A percentile compares a stretch with the other conserved stretches of the same genome.
These are phyloP conservation scores for Sporothrix phasma DNA, from an alignment of 2,329 filamentous ascomycete species.

Conservation along the genomic window DNA sequence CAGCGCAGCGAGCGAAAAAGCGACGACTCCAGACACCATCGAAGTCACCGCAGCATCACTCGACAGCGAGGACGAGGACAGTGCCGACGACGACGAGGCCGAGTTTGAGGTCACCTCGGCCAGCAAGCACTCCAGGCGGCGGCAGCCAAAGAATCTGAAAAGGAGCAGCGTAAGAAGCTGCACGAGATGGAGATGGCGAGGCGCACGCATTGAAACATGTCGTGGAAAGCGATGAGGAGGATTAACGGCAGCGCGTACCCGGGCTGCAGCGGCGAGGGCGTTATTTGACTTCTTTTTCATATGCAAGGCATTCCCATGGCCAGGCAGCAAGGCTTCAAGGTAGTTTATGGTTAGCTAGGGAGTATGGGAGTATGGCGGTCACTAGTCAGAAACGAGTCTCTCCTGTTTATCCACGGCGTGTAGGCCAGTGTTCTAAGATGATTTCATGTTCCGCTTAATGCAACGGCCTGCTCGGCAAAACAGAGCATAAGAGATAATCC, in stretches of 20 bases:
- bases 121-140: conserved; percentile 33
- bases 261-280: neutral
- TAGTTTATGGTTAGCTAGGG: neutral
- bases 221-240: conserved; percentile 23
- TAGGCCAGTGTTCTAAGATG: neutral
- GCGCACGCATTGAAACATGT: conserved; percentile 37
- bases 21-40: conserved; percentile 15
- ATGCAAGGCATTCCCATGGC: neutral
- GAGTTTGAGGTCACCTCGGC: conserved; percentile 34
- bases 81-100: conserved; percentile 33
- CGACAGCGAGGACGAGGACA: conserved; percentile 37
- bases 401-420: neutral
- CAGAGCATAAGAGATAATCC: neutral
- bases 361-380: neutral
- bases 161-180: conserved; percentile 42
- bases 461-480: neutral
- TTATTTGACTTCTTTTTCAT: neutral
- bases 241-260: conserved; percentile 11
- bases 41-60: conserved; percentile 17
- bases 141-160: conserved; percentile 35
- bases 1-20: neutral
- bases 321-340: neutral
- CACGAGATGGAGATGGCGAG: conserved; percentile 51
- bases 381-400: neutral
- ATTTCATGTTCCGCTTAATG: neutral